phyloP scores from a whole-genome alignment of 1,139 yeast genomes.

The Candida tunisiensis region DNA sequence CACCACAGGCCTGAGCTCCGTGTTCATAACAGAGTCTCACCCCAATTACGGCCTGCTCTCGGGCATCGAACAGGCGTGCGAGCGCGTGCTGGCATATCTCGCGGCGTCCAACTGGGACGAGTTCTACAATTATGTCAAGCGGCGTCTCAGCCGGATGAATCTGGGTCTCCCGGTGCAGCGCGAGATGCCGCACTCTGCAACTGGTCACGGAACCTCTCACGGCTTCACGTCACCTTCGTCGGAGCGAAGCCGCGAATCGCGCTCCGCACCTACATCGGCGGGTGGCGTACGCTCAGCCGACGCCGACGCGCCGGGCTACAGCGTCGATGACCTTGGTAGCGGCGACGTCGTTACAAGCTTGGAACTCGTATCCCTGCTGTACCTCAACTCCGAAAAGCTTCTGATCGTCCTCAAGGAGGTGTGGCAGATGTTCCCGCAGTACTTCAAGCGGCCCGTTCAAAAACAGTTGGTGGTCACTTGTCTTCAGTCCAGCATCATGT shows the following conservation, averaged over 20 bases:
- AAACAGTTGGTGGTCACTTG: conserved; percentile 35
- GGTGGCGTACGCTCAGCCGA: not conserved
- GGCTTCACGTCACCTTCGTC: no score
- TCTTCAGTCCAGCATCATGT: conserved; percentile 30
- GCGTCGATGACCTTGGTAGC: no score
- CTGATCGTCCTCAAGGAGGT: conserved; percentile 25
- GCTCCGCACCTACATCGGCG: no score
- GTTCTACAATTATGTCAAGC: conserved; percentile 6
- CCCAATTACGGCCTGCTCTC: conserved; percentile 10
- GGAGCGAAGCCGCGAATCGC: no score
- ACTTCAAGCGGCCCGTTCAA: conserved; percentile 36
- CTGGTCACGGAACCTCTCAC: no score
- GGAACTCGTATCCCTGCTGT: conserved; percentile 34
- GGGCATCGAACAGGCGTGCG: conserved; percentile 31
- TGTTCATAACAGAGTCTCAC: no score
- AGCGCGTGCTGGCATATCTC: conserved; percentile 29
- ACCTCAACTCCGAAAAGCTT: conserved; percentile 26
- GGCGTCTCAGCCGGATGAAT: no score
- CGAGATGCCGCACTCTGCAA: no score
- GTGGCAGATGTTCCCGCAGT: conserved; percentile 23
- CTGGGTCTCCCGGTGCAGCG: no score
- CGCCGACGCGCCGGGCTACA: no score
- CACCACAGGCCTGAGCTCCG: no score
- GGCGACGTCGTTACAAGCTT: conserved; percentile 29
- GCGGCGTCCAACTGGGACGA: conserved; percentile 40